These are phyloP conservation scores for Polytrichum commune DNA, from an alignment of 225 moss, liverwort and hornwort genomes.

Conservation along the genomic window DNA sequence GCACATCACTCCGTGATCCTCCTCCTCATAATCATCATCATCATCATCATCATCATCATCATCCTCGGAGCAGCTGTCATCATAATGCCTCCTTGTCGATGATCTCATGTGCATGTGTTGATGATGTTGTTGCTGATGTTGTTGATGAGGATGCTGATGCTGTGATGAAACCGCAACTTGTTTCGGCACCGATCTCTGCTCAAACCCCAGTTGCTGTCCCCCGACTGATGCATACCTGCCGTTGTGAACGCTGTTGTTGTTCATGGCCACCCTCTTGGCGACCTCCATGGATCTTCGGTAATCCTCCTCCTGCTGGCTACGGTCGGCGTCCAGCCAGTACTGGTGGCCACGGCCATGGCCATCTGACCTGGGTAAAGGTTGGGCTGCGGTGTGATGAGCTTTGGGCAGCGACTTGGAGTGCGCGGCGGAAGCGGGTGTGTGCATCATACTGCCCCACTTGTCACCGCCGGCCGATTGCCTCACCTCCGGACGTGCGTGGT, in stretches of 20 bases:
- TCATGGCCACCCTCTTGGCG: not conserved
- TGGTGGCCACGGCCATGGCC: not conserved
- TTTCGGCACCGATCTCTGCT: not conserved
- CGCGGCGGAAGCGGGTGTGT: not conserved
- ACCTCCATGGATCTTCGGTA: not conserved
- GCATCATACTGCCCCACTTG: conserved; percentile 26
- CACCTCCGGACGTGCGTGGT: conserved; percentile 16
- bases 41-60: conserved; percentile 20
- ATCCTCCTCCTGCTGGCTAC: not conserved
- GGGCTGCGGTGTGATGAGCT: not conserved
- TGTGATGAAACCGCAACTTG: not conserved
- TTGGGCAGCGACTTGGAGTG: not conserved
- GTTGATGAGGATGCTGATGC: too few relatives aligned
- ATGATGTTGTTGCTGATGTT: not conserved
- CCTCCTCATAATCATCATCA: conserved; percentile 13
- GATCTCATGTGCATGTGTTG: conserved; percentile 8
- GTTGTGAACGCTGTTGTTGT: conserved; percentile 4
- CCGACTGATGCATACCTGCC: not conserved
- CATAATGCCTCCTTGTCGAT: not conserved
- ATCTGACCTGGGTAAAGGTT: not conserved
- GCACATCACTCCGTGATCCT: not conserved
- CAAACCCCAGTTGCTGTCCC: not conserved
- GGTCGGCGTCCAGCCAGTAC: not conserved
- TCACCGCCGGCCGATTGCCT: not conserved
- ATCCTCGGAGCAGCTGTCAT: conserved; percentile 22